Evolutionary conservation across 208 protist genomes (phyloP).

Genomic region (Phytomonas sp.): DNA sequence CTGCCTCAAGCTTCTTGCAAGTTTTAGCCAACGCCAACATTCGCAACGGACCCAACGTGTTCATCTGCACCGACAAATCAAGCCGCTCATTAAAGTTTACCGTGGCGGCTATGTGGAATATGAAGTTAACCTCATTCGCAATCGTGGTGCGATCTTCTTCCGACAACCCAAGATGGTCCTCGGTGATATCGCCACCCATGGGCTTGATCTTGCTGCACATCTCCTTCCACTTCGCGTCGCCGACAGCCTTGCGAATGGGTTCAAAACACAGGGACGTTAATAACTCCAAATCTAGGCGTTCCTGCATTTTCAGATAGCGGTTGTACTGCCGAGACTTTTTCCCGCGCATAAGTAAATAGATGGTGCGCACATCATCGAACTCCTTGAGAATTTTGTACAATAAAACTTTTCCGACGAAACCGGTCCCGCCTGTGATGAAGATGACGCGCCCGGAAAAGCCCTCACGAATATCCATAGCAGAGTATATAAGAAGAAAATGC

Average conservation of each 20-base stretch:
- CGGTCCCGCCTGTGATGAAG: slow-evolving; percentile 77
- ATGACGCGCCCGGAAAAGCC: slow-evolving; percentile 57
- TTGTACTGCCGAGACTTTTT: slow-evolving; percentile 68
- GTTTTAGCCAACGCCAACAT: slow-evolving; percentile 68
- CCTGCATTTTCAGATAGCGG: slow-evolving; percentile 45
- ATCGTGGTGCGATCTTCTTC: slow-evolving; percentile 37
- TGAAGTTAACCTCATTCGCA: slow-evolving; percentile 41
- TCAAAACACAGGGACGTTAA: slow-evolving; percentile 71
- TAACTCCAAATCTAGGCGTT: slow-evolving; percentile 73
- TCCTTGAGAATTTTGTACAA: slow-evolving; percentile 78
- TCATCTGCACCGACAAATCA: slow-evolving; percentile 69
- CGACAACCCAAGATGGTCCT: slow-evolving; percentile 56
- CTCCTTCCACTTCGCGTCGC: slow-evolving; percentile 44
- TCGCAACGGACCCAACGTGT: slow-evolving; percentile 70
- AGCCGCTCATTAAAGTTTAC: slow-evolving; percentile 81
- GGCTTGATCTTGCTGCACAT: slow-evolving; percentile 42
- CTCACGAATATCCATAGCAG: slow-evolving; percentile 54
- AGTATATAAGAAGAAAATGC: slow-evolving; percentile 8
- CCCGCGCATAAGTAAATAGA: slow-evolving; percentile 75
- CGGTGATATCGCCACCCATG: slow-evolving; percentile 65
- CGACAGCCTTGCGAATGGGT: slow-evolving; percentile 38
- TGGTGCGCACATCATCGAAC: slow-evolving; percentile 48
- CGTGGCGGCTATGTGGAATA: slow-evolving; percentile 86
- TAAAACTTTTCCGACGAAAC: slow-evolving; percentile 84
- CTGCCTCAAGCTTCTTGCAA: slow-evolving; percentile 55